Percentiles rank a stretch among this genome's conserved stretches.
Conservation (phyloP, 805 yeast genomes). For the Saccharomycopsis olivae region DNA sequence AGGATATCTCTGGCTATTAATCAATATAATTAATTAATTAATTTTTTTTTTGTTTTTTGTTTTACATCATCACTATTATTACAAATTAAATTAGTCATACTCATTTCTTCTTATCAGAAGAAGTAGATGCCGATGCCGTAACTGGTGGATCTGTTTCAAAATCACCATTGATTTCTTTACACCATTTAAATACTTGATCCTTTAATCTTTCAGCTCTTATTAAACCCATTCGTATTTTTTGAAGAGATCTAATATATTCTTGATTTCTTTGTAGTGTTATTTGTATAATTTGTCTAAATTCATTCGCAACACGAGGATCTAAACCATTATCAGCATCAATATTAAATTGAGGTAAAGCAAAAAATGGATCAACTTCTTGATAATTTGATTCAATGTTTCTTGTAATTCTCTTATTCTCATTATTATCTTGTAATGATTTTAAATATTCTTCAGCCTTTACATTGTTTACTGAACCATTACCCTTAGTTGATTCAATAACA, state of each 20-base stretch:
- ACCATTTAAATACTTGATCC: constrained; percentile 67
- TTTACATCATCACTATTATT: too few species aligned
- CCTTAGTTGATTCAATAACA: constrained; percentile 15
- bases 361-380: constrained; percentile 48
- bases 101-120: neutral
- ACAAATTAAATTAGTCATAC: too few species aligned
- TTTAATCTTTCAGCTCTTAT: constrained; percentile 71
- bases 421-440: constrained; percentile 7
- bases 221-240: constrained; percentile 63
- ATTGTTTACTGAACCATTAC: constrained; percentile 16
- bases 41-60: neutral
- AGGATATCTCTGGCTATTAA: too few species aligned
- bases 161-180: constrained; percentile 69
- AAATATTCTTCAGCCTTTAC: constrained; percentile 13
- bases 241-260: constrained; percentile 74
- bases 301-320: constrained; percentile 50
- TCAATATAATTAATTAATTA: too few species aligned
- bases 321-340: constrained; percentile 41
- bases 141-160: constrained; percentile 30
- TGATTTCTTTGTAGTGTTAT: constrained; percentile 74
- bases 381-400: constrained; percentile 20
- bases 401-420: constrained; percentile 23
- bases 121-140: too few species aligned
- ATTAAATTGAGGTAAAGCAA: constrained; percentile 44
- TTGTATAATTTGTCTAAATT: constrained; percentile 62